phyloP scores from a whole-genome alignment of 129 eudicot genomes.

The Pseudognaphalium luteoalbum region DNA sequence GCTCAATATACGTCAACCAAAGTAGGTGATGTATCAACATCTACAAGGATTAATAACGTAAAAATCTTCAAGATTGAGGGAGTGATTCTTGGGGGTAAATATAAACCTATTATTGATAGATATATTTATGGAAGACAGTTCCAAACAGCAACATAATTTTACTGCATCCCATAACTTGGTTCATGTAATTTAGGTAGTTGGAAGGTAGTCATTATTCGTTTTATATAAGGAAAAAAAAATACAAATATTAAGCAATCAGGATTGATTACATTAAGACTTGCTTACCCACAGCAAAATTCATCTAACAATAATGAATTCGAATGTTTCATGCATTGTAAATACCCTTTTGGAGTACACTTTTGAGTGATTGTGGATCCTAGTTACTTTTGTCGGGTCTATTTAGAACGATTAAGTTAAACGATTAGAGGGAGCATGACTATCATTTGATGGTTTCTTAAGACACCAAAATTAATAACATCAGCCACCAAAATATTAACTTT shows the following conservation, averaged over 20 bases:
- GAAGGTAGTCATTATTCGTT: not conserved
- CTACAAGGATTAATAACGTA: slow-evolving; percentile 22
- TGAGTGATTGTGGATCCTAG: not conserved
- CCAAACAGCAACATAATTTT: not conserved
- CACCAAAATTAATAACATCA: not conserved
- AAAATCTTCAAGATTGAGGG: slow-evolving; percentile 17
- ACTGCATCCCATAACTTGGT: not conserved
- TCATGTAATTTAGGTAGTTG: not conserved
- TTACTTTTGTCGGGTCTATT: not conserved
- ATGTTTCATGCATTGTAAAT: not conserved
- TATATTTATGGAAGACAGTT: not conserved
- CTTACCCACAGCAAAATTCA: too few species aligned
- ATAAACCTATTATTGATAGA: not conserved
- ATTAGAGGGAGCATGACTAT: not conserved
- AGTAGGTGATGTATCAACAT: slow-evolving; percentile 13
- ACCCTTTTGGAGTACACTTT: not conserved
- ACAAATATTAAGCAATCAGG: too few species aligned
- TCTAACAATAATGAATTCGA: not conserved
- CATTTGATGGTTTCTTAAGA: not conserved
- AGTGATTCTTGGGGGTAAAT: slow-evolving; percentile 24
- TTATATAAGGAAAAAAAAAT: not conserved
- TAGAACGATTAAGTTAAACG: not conserved
- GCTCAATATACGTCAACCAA: slow-evolving; percentile 13
- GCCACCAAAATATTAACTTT: not conserved
- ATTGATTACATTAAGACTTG: too few species aligned